phyloP scores from a whole-genome alignment of 2,329 filamentous ascomycete species.

The Claviceps pusilla region DNA sequence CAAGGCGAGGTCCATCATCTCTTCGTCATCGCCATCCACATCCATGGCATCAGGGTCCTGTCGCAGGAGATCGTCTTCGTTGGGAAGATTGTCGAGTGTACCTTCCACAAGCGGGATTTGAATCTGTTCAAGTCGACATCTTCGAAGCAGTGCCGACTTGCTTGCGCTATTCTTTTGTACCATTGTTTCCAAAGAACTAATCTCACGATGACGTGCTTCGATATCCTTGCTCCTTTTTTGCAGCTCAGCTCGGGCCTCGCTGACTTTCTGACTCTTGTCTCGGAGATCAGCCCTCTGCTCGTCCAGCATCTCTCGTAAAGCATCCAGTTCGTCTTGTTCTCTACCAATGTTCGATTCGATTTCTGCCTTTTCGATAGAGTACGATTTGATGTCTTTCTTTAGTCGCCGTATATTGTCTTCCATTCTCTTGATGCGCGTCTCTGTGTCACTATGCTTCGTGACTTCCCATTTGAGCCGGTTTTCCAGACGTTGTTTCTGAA shows the following conservation, averaged over 20 bases:
- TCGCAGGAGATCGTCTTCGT: constrained; percentile 65
- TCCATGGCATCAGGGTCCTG: constrained; percentile 85
- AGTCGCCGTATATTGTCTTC: constrained; percentile 52
- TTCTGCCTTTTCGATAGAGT: constrained; percentile 56
- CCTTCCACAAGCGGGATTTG: constrained; percentile 62
- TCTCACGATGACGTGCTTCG: constrained; percentile 55
- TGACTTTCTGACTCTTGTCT: constrained; percentile 58
- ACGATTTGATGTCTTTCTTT: constrained; percentile 51
- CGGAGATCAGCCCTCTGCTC: constrained; percentile 52
- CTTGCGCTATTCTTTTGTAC: constrained; percentile 73
- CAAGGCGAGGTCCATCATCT: constrained; percentile 48
- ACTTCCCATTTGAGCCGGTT: constrained; percentile 44
- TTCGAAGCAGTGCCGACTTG: constrained; percentile 70
- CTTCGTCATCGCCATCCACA: constrained; percentile 54
- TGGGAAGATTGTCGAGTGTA: constrained; percentile 74
- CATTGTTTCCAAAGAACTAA: constrained; percentile 66
- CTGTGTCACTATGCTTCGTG: constrained; percentile 39
- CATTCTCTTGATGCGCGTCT: constrained; percentile 53
- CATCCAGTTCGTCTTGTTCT: constrained; percentile 62
- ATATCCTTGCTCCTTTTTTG: constrained; percentile 76
- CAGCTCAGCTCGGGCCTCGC: constrained; percentile 63
- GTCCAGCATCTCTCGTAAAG: constrained; percentile 57
- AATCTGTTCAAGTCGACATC: constrained; percentile 89
- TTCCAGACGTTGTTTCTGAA: constrained; percentile 64
- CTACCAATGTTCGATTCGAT: constrained; percentile 60